Base-by-base conservation (phyloP, 2,329 filamentous ascomycete species). In the Capronia coronata region DNA sequence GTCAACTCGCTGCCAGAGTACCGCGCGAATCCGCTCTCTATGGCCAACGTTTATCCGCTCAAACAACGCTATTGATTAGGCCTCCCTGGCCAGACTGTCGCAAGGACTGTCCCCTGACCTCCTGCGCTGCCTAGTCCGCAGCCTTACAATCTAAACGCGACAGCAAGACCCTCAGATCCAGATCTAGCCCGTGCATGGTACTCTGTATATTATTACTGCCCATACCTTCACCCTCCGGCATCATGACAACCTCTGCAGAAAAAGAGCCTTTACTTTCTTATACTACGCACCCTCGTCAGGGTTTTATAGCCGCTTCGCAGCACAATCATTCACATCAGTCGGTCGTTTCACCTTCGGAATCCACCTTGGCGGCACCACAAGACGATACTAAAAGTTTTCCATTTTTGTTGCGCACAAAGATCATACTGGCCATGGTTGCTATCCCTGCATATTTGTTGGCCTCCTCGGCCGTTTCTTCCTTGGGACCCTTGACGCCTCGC, bases 21-120 rank as follows among this genome's bases (percentile, higher is more conserved):
- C 86, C 2, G 87, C 88, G 0, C 80, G 78, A 58, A 87, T 96
- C 34, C n/a, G n/a, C n/a, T n/a, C n/a, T n/a, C n/a, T n/a, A 89
- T 94, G 82, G 81, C 86, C 94, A 69, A 78, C n/a, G n/a, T 94
- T 19, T 90, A 91, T 0, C 87, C 88, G 0, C 79, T 94, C 23
- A 27, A 27, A 27, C 23, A 27, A 10, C 32, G 14, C 32, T 35
- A 18, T 4, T 18, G n/a, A n/a, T n/a, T n/a, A n/a, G n/a, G n/a
- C 32, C 13, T 35, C 14, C 32, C 32, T n/a, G 14, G 5, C 13
- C 32, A 35, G 4, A 5, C 32, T 5, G 32, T 35, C 13, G 5
- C 11, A 35, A 13, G 4, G 4, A 38, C 4, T 7, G 5, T 4
- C 44, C 48, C 49, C 41, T 29, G 35, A 42, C 29, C 39, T 35